Conservation (phyloP, 2,329 filamentous ascomycete species). For the Lasiodiplodia theobromae region DNA sequence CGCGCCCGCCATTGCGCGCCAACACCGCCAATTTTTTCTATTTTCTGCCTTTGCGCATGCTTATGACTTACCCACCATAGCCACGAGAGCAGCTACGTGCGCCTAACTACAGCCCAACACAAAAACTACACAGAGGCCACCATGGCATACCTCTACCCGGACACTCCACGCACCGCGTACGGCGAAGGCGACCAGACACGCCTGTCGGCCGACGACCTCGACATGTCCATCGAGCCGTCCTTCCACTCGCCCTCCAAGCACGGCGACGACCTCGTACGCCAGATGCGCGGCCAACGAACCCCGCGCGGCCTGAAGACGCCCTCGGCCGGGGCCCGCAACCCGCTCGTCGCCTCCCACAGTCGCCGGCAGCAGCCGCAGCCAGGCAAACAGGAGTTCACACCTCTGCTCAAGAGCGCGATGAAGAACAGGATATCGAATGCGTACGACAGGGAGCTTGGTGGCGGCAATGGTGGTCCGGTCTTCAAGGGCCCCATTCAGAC, state of each 20-base stretch:
- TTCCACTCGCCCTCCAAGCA: conserved; percentile 82
- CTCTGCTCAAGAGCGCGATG: conserved; percentile 84
- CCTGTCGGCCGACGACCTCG: conserved; percentile 73
- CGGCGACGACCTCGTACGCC: conserved; percentile 73
- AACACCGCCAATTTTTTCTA: conserved; percentile 6
- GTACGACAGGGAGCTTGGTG: conserved; percentile 44
- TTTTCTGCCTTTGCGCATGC: conserved; percentile 8
- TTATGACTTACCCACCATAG: conserved; percentile 22
- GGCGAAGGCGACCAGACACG: conserved; percentile 77
- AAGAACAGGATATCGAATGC: conserved; percentile 65
- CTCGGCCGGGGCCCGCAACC: conserved; percentile 65
- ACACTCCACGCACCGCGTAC: conserved; percentile 84
- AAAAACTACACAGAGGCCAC: conserved; percentile 30
- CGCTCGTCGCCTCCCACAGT: conserved; percentile 67
- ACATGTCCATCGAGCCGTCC: conserved; percentile 86
- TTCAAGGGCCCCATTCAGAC: conserved; percentile 59
- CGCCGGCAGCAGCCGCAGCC: conserved; percentile 32
- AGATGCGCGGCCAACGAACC: conserved; percentile 60
- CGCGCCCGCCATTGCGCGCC: conserved; percentile 1
- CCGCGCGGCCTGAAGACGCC: conserved; percentile 73
- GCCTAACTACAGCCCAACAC: background rate
- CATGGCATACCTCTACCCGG: conserved; percentile 64
- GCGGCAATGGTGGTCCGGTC: conserved; percentile 36
- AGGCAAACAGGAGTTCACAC: conserved; percentile 83
- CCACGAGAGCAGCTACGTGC: conserved; percentile 3